Percentiles rank a stretch among this genome's conserved stretches.
Conservation (phyloP, 1,139 yeast genomes). For the Wickerhamiella infanticola region DNA sequence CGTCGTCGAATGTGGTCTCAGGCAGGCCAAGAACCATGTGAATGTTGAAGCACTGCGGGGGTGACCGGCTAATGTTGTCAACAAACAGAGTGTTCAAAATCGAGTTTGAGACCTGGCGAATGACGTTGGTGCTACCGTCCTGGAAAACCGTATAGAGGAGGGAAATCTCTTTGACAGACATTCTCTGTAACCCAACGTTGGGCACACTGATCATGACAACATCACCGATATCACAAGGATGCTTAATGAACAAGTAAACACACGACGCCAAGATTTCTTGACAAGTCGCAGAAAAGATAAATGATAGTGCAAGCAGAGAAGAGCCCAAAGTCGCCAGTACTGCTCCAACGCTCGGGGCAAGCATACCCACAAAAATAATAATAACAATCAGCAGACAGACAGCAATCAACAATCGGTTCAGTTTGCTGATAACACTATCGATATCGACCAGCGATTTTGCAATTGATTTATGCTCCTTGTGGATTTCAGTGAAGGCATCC, state of each 20-base stretch:
- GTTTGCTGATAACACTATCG: constrained; percentile 28
- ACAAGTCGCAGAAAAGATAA: constrained; percentile 26
- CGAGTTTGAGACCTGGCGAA: constrained; percentile 28
- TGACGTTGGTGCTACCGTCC: constrained; percentile 19
- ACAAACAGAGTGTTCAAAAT: constrained; percentile 26
- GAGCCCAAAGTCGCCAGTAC: constrained; percentile 30
- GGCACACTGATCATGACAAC: constrained; percentile 21
- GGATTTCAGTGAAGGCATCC: constrained; percentile 21
- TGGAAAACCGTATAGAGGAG: constrained; percentile 26
- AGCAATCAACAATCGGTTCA: constrained; percentile 25
- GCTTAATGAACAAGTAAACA: constrained; percentile 29
- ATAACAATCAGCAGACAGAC: constrained; percentile 24
- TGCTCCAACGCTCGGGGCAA: constrained; percentile 28
- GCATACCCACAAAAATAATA: constrained; percentile 28
- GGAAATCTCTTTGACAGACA: constrained; percentile 24
- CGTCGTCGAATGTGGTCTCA: constrained; percentile 25
- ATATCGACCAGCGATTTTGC: constrained; percentile 27
- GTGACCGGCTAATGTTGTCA: constrained; percentile 27
- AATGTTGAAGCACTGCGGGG: constrained; percentile 21
- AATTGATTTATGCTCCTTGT: constrained; percentile 25
- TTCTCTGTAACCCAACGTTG: constrained; percentile 10
- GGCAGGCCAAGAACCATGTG: constrained; percentile 23
- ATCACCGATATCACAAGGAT: constrained; percentile 31
- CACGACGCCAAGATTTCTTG: constrained; percentile 29
- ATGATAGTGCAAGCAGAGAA: constrained; percentile 27